phyloP scores from a whole-genome alignment of 176 grass and related monocot genomes.

The Echinochloa phyllopogon region DNA sequence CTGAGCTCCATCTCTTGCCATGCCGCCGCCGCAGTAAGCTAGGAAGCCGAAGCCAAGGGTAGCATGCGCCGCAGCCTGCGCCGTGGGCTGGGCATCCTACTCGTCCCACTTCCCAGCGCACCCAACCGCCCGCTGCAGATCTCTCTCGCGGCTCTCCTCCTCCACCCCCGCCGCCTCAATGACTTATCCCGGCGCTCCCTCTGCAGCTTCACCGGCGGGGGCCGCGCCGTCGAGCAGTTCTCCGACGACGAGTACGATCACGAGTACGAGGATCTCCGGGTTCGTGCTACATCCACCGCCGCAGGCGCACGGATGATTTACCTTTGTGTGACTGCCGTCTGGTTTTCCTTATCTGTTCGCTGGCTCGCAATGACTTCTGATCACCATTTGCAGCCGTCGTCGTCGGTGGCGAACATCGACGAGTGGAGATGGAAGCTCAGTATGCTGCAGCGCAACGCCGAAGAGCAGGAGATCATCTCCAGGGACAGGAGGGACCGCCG shows the following conservation, averaged over 20 bases:
- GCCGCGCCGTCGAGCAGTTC: constrained; percentile 81
- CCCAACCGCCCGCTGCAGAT: constrained; percentile 26
- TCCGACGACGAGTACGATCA: constrained; percentile 96
- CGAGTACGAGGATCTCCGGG: constrained; percentile 86
- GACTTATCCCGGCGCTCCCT: constrained; percentile 27
- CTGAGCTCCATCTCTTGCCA: not conserved
- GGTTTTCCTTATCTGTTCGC: not conserved
- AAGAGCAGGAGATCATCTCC: constrained; percentile 93
- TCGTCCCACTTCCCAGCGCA: constrained; percentile 36
- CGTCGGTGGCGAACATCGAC: constrained; percentile 90
- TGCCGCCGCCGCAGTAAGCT: constrained; percentile 35
- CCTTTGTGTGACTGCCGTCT: not conserved
- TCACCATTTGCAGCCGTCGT: constrained; percentile 59
- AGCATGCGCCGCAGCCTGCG: constrained; percentile 49
- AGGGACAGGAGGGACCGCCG: constrained; percentile 87
- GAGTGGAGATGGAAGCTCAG: constrained; percentile 99
- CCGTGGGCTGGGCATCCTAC: constrained; percentile 45
- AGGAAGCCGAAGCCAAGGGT: constrained; percentile 10
- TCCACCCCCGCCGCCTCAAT: constrained; percentile 37
- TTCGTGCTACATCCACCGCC: constrained; percentile 30
- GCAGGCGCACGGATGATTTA: constrained; percentile 1
- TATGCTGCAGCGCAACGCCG: constrained; percentile 78
- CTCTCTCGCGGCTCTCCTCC: constrained; percentile 49
- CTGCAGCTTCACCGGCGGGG: constrained; percentile 38
- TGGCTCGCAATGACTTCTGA: not conserved